Percentiles rank a stretch among this genome's conserved stretches.
These are phyloP conservation scores for Voacanga thouarsii DNA, from an alignment of 257 asterid genomes.

Conservation along the genomic window DNA sequence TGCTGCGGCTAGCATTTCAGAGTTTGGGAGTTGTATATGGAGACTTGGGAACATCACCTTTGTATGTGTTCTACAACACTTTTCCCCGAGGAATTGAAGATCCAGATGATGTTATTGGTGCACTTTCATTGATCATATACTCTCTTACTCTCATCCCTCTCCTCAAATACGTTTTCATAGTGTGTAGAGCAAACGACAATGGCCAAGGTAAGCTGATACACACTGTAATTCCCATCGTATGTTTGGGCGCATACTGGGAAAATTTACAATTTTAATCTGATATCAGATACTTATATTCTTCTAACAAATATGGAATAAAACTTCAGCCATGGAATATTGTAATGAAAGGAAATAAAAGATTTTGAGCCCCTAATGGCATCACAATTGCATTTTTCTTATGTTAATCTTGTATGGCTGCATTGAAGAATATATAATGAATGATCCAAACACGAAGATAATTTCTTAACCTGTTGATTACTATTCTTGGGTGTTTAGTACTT, in stretches of 20 bases:
- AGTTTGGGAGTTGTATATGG: constrained; percentile 98
- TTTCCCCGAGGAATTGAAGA: constrained; percentile 81
- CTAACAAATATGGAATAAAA: background rate
- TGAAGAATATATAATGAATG: background rate
- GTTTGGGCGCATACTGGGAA: background rate
- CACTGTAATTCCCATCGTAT: background rate
- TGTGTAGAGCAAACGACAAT: constrained; percentile 94
- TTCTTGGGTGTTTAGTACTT: background rate
- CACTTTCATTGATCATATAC: constrained; percentile 90
- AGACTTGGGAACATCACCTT: constrained; percentile 96
- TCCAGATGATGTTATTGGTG: constrained; percentile 82
- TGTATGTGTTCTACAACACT: constrained; percentile 92
- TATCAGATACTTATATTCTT: background rate
- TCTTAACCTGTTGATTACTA: background rate
- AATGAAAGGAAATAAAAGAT: background rate
- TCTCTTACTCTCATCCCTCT: constrained; percentile 96
- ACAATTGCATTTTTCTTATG: background rate
- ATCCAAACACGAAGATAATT: background rate
- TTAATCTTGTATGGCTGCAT: background rate
- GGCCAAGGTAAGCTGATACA: constrained; percentile 79
- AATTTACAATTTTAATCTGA: background rate
- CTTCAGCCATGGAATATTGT: background rate
- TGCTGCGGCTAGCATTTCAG: constrained; percentile 94
- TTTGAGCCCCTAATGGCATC: background rate
- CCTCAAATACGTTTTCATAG: constrained; percentile 93